Percentiles rank a stretch among this genome's conserved stretches.
Conservation (phyloP, 768 basidiomycete genomes). For the Amylocystis lapponica region DNA sequence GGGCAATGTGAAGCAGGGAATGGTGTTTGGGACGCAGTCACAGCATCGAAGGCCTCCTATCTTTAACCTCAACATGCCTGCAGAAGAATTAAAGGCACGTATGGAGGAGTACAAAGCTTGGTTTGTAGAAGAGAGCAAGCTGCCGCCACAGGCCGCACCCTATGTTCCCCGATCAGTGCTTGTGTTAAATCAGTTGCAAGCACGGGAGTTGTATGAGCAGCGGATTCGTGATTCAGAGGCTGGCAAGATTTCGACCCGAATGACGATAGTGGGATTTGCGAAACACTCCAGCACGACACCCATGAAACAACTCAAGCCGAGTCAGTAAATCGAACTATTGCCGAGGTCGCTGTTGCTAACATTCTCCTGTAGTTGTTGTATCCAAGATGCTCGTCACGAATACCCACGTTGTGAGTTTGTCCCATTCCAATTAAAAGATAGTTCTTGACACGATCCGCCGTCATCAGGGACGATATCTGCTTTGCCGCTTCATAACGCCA, state of each 20-base stretch:
- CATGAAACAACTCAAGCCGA: no score
- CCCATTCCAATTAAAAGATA: not conserved
- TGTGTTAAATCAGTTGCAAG: constrained; percentile 7
- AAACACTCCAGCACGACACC: constrained; percentile 11
- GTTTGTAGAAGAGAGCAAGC: constrained; percentile 9
- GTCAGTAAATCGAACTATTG: no score
- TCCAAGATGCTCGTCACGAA: constrained; percentile 9
- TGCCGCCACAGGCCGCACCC: constrained; percentile 5
- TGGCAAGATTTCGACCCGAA: constrained; percentile 2
- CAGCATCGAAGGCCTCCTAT: no score
- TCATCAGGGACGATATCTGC: constrained; percentile 6
- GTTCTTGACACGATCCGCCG: no score
- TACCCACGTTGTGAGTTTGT: constrained; percentile 4
- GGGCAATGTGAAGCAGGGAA: no score
- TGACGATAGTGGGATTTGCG: constrained; percentile 8
- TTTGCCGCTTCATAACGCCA: constrained; percentile 12
- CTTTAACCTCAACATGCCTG: no score
- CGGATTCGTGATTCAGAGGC: not conserved
- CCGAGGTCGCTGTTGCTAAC: not conserved
- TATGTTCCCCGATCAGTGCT: constrained; percentile 4
- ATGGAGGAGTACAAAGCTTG: constrained; percentile 6
- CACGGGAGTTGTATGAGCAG: not conserved
- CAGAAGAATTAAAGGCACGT: no score
- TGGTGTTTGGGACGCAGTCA: no score
- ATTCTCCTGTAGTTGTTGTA: not conserved